Percentiles rank a stretch among this genome's conserved stretches.
These are phyloP conservation scores for Talaromyces sp. DNA, from an alignment of 2,329 filamentous ascomycete genomes.

Conservation along the genomic window DNA sequence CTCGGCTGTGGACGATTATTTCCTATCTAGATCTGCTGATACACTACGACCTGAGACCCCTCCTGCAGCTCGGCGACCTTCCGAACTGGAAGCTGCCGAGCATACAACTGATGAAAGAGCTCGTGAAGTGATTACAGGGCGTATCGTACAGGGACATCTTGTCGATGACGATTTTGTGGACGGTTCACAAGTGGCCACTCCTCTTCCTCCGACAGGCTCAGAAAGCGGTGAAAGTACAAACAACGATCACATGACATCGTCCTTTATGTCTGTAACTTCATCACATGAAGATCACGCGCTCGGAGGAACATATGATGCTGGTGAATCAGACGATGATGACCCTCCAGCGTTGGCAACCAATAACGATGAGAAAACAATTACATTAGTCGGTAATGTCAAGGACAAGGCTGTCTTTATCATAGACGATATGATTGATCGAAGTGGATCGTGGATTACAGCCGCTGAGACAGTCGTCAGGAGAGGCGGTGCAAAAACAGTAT, in stretches of 20 bases:
- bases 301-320: conserved; percentile 79
- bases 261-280: conserved; percentile 74
- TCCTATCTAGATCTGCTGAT: conserved; percentile 24
- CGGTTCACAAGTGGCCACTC: conserved; percentile 57
- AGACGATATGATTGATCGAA: conserved; percentile 98
- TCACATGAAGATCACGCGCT: conserved; percentile 67
- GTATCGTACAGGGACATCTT: conserved; percentile 88
- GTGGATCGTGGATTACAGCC: conserved; percentile 93
- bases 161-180: conserved; percentile 78
- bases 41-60: conserved; percentile 36
- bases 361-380: conserved; percentile 88
- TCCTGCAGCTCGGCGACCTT: conserved; percentile 39
- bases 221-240: conserved; percentile 50
- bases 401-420: conserved; percentile 88
- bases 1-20: conserved; percentile 16
- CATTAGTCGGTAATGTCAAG: conserved; percentile 90
- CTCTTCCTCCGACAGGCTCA: conserved; percentile 46
- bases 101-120: conserved; percentile 76
- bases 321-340: conserved; percentile 89
- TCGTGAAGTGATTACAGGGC: conserved; percentile 83
- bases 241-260: conserved; percentile 84
- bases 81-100: conserved; percentile 44
- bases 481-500: conserved; percentile 86
- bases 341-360: conserved; percentile 53
- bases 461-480: conserved; percentile 95